These are phyloP conservation scores for Cladochytrium replicatum DNA, from an alignment of 192 early-diverging fungal species.

Conservation along the genomic window DNA sequence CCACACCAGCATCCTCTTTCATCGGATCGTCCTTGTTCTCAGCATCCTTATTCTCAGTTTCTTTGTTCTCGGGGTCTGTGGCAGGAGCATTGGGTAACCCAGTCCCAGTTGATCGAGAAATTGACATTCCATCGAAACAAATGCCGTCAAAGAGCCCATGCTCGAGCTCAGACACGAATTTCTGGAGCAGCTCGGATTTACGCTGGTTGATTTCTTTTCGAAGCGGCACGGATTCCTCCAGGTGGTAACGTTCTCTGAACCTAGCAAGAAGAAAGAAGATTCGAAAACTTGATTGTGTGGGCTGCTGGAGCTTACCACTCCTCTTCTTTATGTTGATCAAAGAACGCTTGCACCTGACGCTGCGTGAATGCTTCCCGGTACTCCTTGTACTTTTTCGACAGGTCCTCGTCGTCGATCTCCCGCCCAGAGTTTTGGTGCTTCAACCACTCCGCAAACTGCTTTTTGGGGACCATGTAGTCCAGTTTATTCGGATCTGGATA, in stretches of 20 bases:
- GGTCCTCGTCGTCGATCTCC: slow-evolving; percentile 64
- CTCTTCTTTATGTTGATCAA: slow-evolving; percentile 61
- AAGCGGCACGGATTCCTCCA: slow-evolving; percentile 47
- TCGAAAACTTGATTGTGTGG: too few relatives aligned
- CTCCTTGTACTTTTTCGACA: slow-evolving; percentile 64
- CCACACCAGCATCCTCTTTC: too few relatives aligned
- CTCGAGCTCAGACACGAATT: slow-evolving; percentile 57
- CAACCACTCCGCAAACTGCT: slow-evolving; percentile 61
- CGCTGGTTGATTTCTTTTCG: slow-evolving; percentile 38
- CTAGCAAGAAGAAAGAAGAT: slow-evolving; percentile 6
- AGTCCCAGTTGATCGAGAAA: slow-evolving; percentile 15
- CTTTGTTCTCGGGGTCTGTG: background rate
- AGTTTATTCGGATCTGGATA: slow-evolving; percentile 60
- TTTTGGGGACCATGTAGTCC: slow-evolving; percentile 57
- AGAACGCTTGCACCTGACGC: slow-evolving; percentile 62
- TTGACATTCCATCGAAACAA: slow-evolving; percentile 42
- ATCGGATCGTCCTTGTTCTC: slow-evolving; percentile 4
- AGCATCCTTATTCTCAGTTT: slow-evolving; percentile 1
- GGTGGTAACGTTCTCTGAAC: slow-evolving; percentile 89
- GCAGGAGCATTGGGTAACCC: slow-evolving; percentile 12
- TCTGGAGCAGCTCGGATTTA: slow-evolving; percentile 42
- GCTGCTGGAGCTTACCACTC: slow-evolving; percentile 72
- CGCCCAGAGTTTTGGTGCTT: slow-evolving; percentile 45
- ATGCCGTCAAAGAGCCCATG: slow-evolving; percentile 57
- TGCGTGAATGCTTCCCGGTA: slow-evolving; percentile 72